Evolutionary conservation across 768 basidiomycete species (phyloP), one percentile per base, ranked within the genome.

Genomic region (Cantharellus cinnabarinus): DNA sequence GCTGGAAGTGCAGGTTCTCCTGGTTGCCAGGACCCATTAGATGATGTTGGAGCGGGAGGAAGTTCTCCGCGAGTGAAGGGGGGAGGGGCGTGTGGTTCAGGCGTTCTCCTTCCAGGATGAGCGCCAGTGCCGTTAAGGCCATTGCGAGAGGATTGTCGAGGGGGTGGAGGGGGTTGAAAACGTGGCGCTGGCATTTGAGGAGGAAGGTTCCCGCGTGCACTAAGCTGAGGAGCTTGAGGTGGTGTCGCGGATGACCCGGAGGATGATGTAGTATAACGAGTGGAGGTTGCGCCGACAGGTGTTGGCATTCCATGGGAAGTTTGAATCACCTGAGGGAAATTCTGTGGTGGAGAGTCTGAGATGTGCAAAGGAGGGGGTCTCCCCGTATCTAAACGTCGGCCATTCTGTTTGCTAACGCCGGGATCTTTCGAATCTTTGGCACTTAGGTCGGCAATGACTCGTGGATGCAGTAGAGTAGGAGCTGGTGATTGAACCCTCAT

Each of bases 321-420:
- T 56, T 81, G 77, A 48, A 85, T 76, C 59, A 89, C 73, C 20
- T 79, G 79, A 3, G 89, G 89, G 1, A 90, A 78, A 66, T 83
- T 82, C 14, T 73, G 71, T 44, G 80, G 73, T 2, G 72, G 72
- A 5, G 74, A 67, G 60, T 75, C 74, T 15, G 78, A 75, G 5
- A 94, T 74, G 63, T 84, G 79, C n/a, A 94, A 72, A 0, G 90
- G 89, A 0, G 89, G 83, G 3, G 89, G 90, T 61, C 89, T 74
- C 76, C 57, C 72, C 77, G 63, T 63, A 42, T 84, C 79, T 37
- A 79, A 72, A 34, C 79, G 74, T 62, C 79, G 58, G 10, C 62
- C 57, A 41, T n/a, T n/a, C 14, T 10, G 14, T 37, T 10, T 54
- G 38, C 52, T 37, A 10, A 37, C 10, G 7, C 10, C 7, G 7